Evolutionary conservation across 164 flowering plant genomes (phyloP), one percentile per base, ranked within the genome.

Genomic region (Macadamia tetraphylla): DNA sequence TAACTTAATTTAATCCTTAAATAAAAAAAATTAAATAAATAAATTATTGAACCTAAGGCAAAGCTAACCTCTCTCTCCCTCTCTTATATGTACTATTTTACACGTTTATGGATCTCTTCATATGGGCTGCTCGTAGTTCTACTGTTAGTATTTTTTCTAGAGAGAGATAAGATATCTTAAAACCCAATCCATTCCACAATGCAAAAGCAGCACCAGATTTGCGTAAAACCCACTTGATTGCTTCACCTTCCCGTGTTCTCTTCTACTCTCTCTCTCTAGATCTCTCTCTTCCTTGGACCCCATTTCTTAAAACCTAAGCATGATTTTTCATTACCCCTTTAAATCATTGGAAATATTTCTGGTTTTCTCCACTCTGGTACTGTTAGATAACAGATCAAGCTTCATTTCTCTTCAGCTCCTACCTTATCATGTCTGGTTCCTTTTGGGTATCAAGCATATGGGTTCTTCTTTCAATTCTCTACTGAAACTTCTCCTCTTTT

Each of bases 141-240:
- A 10, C 62, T 64, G 55, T 43, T 42, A 23, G 15, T 49, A 48
- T 49, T 58, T 18, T 66, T 67, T 58, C 32, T 14, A 66, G 17
- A 53, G 57, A 14, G 49, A 64, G 57, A 70, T 32, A 58, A 74
- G 88, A 78, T 85, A 66, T 75, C 91, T 89, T 89, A 76, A 79
- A 85, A 74, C 72, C 80, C 87, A 87, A 87, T 85, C 86, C 74
- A 85, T 58, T 78, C 73, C 80, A 23, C 23, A 77, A 75, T 77
- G 81, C 77, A 70, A 69, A 53, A 79, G 77, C 83, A 71, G 78
- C 78, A 75, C 80, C 82, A 71, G 62, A 72, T 81, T 86, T 86
- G 96, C 92, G 83, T 90, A 83, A 83, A 84, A 75, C 72, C 87
- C 91, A 90, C 92, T 88, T 84, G 81, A 85, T 83, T 85, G 81